Base-by-base conservation (phyloP, 2,329 filamentous ascomycete species). In the Pyrenochaeta sp. region DNA sequence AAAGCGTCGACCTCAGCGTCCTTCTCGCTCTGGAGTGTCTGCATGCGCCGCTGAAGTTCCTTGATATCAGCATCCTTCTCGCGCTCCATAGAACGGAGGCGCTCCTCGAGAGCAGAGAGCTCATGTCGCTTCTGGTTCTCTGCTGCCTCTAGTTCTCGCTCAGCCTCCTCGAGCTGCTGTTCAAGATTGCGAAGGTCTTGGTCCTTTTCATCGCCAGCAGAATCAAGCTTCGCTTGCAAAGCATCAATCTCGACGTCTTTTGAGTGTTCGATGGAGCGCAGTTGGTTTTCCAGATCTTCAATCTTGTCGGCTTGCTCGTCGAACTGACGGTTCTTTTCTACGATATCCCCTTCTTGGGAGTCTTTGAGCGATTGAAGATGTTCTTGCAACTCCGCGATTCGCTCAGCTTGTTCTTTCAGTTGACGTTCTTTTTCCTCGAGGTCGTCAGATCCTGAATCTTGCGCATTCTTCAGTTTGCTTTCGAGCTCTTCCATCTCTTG, bases 141-240 rank as follows among this genome's bases (percentile, higher is more conserved):
- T 10, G 56, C 56, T 18, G 61, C 60, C 14, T 60, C 59, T 14
- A 74, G 59, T 45, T 68, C 60, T n/a, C 56, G 61, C 45, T 76
- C 70, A 1, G 53, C 60, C 62, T 75, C 67, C 39, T 77, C 73
- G 12, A 80, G 59, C 12, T 77, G 67, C 14, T 74, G 58, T 43
- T 80, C 74, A 7, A 80, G 67, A 14, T 76, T 73, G 17, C 83
- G 84, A 27, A 92, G 73, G 40, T 78, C 78, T 33, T 73, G 71
- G 49, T 85, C 80, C 45, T 70, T 75, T 29, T 63, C 67, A 6
- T 72, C 66, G 15, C 75, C 70, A 1, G 74, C 71, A 31, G 71
- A 67, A 17, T 79, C 75, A 3, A 81, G 67, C 55, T 74, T 74
- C 15, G 74, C 70, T 43, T 77, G 73, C 37, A 82, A 60, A 2